Conservation (phyloP, 306 rosid species). For the Corylus americana region DNA sequence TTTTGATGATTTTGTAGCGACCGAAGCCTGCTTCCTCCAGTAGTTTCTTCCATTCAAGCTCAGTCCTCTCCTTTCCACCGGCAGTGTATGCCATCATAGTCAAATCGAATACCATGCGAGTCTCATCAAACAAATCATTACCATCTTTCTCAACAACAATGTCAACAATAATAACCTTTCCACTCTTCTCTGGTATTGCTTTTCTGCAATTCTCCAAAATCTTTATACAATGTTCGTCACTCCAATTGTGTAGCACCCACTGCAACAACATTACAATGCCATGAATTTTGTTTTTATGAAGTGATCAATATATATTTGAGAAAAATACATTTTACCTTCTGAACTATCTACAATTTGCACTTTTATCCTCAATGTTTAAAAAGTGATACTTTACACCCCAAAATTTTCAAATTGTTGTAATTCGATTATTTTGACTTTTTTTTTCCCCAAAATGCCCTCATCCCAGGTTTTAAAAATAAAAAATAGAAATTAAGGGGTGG, state of each 20-base stretch:
- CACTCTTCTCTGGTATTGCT: not conserved
- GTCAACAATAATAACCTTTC: conserved; percentile 18
- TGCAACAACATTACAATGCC: not conserved
- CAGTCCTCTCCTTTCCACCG: conserved; percentile 53
- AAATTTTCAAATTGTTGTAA: no score
- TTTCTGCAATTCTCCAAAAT: not conserved
- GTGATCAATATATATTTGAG: no score
- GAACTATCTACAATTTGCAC: no score
- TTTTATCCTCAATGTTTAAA: no score
- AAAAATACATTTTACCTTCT: no score
- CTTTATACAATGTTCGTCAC: conserved; percentile 14
- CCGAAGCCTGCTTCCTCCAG: conserved; percentile 54
- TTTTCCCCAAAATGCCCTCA: no score
- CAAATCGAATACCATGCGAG: conserved; percentile 49
- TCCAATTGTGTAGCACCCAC: conserved; percentile 23
- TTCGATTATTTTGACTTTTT: no score
- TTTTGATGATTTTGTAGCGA: conserved; percentile 50
- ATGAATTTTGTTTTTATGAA: not conserved
- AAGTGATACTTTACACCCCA: no score
- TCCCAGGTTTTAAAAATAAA: no score
- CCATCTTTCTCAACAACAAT: conserved; percentile 38
- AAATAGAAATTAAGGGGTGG: no score
- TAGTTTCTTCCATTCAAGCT: conserved; percentile 55
- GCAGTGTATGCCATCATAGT: conserved; percentile 36
- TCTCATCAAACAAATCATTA: conserved; percentile 42